Base-by-base conservation (phyloP, 1,284 basidiomycete genomes). In the Fomitopsis pinicola region DNA sequence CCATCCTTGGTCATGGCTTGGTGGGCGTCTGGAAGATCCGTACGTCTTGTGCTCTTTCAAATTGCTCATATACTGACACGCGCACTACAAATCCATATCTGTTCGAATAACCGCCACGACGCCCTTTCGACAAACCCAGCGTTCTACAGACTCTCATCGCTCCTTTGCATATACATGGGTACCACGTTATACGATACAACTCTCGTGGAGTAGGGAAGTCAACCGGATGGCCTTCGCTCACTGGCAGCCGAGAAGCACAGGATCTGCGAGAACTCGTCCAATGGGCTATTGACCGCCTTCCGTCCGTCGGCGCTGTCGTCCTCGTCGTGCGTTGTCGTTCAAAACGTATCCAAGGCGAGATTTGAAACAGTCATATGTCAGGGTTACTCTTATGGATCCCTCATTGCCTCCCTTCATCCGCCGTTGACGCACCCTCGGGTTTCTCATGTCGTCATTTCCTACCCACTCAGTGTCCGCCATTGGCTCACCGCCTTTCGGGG, bases 341-440 rank as follows among this genome's bases (percentile, higher is more conserved):
- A 40, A 52, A 12, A 26, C 36, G 22, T 28, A 38, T 26, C 6
- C 15, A 9, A 2, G 28, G 9, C 14, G 42, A n/a, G 1, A 42
- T 5, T 15, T 8, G 15, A 15, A 35, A 59, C 44, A 36, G 48
- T 22, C 60, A 5, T 59, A 52, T 7, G 55, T 22, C 61, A 92
- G 90, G 90, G 91, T 2, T 92, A 94, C 73, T 94, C 92, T 4
- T 79, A 91, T 77, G 91, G 91, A 2, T 84, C 88, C 2, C 77
- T 94, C 26, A 85, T 90, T 40, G 82, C 83, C 1, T 88, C 88
- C 3, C 73, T 87, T 58, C 84, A 85, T 62, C 85, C 87, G 1
- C 70, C 81, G 14, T 72, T 82, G 2, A 70, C 77, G 0, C 75
- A 77, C 17, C 71, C 89, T 57, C 77, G 76, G 65, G 87, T 84